These are phyloP conservation scores for Melaleuca alternifolia DNA, from an alignment of 345 rosid species.

Conservation along the genomic window DNA sequence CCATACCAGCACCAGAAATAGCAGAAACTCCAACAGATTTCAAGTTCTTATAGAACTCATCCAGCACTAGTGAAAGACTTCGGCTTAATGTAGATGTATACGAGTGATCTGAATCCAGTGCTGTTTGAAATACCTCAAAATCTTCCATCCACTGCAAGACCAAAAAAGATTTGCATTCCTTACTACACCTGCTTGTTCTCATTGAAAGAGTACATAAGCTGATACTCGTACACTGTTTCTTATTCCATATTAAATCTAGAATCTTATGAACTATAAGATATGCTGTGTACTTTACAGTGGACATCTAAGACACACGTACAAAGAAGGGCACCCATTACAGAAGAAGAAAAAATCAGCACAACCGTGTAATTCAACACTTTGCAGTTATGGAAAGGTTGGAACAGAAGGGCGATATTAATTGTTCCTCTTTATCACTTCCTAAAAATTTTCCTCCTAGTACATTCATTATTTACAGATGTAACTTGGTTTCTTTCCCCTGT, in stretches of 20 bases:
- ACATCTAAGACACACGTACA: background rate
- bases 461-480: background rate
- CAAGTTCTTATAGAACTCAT: slow-evolving; percentile 15
- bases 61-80: slow-evolving; percentile 14
- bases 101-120: slow-evolving; percentile 8
- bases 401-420: background rate
- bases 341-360: background rate
- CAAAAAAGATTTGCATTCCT: background rate
- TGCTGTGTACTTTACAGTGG: background rate
- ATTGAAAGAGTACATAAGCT: background rate
- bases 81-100: slow-evolving; percentile 11
- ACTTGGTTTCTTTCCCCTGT: background rate
- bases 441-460: background rate
- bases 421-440: background rate
- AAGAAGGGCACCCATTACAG: background rate
- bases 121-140: slow-evolving; percentile 12
- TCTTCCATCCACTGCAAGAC: slow-evolving; percentile 15
- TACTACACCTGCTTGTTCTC: background rate
- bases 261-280: background rate
- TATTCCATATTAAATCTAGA: background rate
- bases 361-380: background rate
- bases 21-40: slow-evolving; percentile 18
- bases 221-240: background rate
- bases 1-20: slow-evolving; percentile 12
- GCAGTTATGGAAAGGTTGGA: background rate